These are phyloP conservation scores for Cicer judaicum DNA, from an alignment of 306 rosid species.

Conservation along the genomic window DNA sequence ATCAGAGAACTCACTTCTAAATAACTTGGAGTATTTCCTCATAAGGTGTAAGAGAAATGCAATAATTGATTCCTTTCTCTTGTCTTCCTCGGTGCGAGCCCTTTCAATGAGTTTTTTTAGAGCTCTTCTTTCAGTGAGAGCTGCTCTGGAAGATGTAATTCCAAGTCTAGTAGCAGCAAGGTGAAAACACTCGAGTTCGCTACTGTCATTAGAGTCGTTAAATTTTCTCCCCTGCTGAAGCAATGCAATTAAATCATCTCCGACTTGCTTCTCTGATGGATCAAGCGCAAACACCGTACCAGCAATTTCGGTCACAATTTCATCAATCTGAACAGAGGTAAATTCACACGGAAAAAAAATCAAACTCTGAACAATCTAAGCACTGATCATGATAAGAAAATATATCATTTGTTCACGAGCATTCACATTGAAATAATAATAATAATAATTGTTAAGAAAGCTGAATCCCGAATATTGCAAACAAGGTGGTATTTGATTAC, in stretches of 20 bases:
- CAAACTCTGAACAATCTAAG: slow-evolving; percentile 12
- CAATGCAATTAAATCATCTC: slow-evolving; percentile 78
- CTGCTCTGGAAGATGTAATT: slow-evolving; percentile 91
- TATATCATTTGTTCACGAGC: slow-evolving; percentile 1
- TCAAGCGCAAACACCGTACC: slow-evolving; percentile 66
- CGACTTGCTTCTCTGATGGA: slow-evolving; percentile 87
- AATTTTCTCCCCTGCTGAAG: slow-evolving; percentile 92
- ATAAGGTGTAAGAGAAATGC: slow-evolving; percentile 90
- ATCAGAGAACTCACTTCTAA: slow-evolving; percentile 85
- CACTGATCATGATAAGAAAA: slow-evolving; percentile 17
- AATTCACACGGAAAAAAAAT: slow-evolving; percentile 31
- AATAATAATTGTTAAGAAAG: slow-evolving; percentile 8
- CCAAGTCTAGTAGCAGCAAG: slow-evolving; percentile 92
- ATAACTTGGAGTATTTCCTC: slow-evolving; percentile 95
- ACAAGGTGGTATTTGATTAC: slow-evolving; percentile 11
- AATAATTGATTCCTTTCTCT: slow-evolving; percentile 95
- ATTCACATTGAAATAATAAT: not conserved
- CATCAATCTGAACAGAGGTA: slow-evolving; percentile 66
- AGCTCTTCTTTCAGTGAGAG: slow-evolving; percentile 95
- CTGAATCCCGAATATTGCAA: slow-evolving; percentile 3
- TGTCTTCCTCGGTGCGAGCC: slow-evolving; percentile 95
- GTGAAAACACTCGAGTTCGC: slow-evolving; percentile 94
- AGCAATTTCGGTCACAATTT: slow-evolving; percentile 69
- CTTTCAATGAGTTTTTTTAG: slow-evolving; percentile 87
- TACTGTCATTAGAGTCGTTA: slow-evolving; percentile 63